Conservation (phyloP, 2,329 filamentous ascomycete species). For the Pestalotiopsis sp. region DNA sequence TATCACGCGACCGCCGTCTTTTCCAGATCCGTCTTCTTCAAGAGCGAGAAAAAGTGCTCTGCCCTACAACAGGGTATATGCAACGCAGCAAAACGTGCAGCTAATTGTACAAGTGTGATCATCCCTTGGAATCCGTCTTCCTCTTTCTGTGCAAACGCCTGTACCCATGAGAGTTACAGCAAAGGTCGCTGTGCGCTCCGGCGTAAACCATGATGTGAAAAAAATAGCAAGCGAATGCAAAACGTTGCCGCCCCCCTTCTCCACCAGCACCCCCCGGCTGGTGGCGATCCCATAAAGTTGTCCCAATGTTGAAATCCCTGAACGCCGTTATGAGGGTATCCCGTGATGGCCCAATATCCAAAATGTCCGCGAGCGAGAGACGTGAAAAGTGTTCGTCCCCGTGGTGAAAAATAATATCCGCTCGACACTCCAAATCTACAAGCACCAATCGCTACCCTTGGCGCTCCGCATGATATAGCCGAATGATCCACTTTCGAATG, state of each 20-base stretch:
- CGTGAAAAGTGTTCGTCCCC: constrained; percentile 9
- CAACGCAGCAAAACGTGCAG: constrained; percentile 3
- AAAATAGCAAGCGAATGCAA: constrained; percentile 13
- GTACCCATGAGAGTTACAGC: not conserved
- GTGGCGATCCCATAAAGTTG: not conserved
- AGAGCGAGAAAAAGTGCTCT: constrained; percentile 13
- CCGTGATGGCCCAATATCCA: not conserved
- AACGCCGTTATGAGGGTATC: constrained; percentile 17
- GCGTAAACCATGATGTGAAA: not conserved
- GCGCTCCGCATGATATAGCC: constrained; percentile 1
- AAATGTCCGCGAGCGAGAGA: constrained; percentile 10
- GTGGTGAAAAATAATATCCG: not conserved
- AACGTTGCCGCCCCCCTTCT: not conserved
- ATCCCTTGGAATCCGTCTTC: constrained; percentile 3
- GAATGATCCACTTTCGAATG: not conserved
- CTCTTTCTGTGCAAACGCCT: constrained; percentile 11
- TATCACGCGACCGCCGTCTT: constrained; percentile 10
- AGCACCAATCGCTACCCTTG: constrained; percentile 5
- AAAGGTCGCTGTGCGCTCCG: constrained; percentile 1
- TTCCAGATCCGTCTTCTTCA: constrained; percentile 1
- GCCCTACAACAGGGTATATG: constrained; percentile 14
- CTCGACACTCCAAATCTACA: constrained; percentile 7
- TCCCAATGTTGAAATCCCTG: constrained; percentile 1
- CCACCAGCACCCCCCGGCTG: constrained; percentile 9
- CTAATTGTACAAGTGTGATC: constrained; percentile 15